These are phyloP conservation scores for Pythium grandisporangium DNA, from an alignment of 352 stramenopile genomes.

Conservation along the genomic window DNA sequence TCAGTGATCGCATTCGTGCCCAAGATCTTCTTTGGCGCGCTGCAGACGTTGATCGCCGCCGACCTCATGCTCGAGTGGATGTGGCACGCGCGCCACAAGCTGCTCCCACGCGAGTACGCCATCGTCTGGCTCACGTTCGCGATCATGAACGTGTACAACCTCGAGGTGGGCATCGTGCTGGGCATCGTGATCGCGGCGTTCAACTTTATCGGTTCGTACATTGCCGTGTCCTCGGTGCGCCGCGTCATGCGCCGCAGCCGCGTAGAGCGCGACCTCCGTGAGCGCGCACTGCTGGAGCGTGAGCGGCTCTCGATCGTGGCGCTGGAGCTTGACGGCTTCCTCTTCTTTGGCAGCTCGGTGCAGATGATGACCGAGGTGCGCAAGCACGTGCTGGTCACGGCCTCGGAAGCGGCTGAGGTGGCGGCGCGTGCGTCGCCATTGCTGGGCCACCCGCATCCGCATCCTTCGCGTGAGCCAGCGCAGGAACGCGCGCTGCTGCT, in stretches of 20 bases:
- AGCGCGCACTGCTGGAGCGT: conserved; percentile 59
- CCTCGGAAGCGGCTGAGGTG: conserved; percentile 2
- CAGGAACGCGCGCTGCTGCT: no score
- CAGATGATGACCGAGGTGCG: conserved; percentile 85
- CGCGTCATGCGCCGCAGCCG: conserved; percentile 75
- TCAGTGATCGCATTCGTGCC: conserved; percentile 94
- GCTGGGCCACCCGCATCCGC: not conserved
- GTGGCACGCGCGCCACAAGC: conserved; percentile 80
- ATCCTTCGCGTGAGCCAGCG: not conserved
- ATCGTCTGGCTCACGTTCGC: conserved; percentile 93
- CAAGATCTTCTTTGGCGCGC: conserved; percentile 96
- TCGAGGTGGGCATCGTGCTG: conserved; percentile 93
- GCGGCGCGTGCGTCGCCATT: not conserved
- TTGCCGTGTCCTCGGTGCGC: conserved; percentile 55
- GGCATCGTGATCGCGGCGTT: conserved; percentile 87
- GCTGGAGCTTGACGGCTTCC: conserved; percentile 77
- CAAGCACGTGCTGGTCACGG: conserved; percentile 67
- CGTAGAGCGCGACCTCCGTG: conserved; percentile 70
- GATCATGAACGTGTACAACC: conserved; percentile 89
- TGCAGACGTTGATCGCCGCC: conserved; percentile 95
- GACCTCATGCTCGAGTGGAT: conserved; percentile 98
- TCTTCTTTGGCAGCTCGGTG: conserved; percentile 84
- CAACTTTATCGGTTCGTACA: conserved; percentile 85
- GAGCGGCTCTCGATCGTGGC: conserved; percentile 79
- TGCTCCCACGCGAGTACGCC: conserved; percentile 87